These are phyloP conservation scores for Pseudogymnoascus sp. DNA, from an alignment of 2,329 filamentous ascomycete species.

Conservation along the genomic window DNA sequence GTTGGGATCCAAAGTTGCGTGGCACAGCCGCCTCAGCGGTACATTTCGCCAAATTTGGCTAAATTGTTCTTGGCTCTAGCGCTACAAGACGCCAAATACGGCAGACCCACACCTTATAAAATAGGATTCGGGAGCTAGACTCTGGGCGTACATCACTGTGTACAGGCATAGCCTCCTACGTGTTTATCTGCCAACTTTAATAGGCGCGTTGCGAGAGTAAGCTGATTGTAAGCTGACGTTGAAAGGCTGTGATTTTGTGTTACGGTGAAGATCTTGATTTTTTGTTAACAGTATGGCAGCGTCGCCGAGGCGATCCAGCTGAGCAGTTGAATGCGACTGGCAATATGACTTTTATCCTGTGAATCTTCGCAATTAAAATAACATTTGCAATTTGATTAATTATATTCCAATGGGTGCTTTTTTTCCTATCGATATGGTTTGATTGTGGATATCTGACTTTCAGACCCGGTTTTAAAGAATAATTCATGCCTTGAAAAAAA, in stretches of 20 bases:
- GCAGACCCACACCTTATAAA: neutral
- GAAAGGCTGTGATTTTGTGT: neutral
- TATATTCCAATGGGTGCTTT: neutral
- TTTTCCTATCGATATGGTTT: neutral
- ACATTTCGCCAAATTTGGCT: neutral
- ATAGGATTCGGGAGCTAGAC: neutral
- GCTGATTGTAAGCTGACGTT: neutral
- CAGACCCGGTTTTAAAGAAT: neutral
- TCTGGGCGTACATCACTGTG: neutral
- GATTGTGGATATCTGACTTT: neutral
- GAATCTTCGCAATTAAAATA: neutral
- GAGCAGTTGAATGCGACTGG: neutral
- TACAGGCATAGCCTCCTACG: neutral
- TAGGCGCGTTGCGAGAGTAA: neutral
- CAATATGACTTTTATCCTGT: neutral
- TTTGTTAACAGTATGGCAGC: neutral
- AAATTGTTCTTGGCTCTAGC: neutral
- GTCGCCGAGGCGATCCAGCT: neutral
- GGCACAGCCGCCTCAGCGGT: neutral
- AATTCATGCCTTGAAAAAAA: neutral
- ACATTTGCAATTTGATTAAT: neutral
- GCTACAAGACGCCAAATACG: neutral
- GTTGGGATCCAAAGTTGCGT: neutral
- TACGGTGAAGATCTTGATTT: neutral
- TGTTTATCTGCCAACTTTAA: neutral